Conservation (phyloP, 1,139 yeast species). For the Geotrichum candidum region DNA sequence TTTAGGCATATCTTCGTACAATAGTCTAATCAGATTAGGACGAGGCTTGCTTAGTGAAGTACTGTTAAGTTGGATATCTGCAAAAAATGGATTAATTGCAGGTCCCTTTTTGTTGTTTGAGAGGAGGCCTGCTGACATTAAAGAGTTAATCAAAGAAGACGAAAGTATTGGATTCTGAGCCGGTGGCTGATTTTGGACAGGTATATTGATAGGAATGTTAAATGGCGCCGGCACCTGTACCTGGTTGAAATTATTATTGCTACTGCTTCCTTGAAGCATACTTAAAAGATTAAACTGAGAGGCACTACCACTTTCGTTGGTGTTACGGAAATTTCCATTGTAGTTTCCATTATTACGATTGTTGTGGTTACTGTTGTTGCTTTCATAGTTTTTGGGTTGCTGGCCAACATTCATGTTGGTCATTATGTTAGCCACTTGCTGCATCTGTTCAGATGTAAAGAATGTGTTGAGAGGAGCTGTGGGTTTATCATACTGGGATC, state of each 20-base stretch:
- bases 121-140: slow-evolving; percentile 14
- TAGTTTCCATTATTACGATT: background rate
- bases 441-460: slow-evolving; percentile 7
- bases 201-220: background rate
- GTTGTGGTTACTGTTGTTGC: background rate
- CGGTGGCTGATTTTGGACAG: background rate
- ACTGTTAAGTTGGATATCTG: slow-evolving; percentile 28
- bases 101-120: background rate
- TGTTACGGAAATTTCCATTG: background rate
- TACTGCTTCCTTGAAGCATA: slow-evolving; percentile 1
- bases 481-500: background rate
- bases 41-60: slow-evolving; percentile 31
- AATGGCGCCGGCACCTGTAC: background rate
- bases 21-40: slow-evolving; percentile 31
- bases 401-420: background rate
- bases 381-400: background rate
- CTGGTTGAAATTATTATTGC: background rate
- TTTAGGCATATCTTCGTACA: slow-evolving; percentile 60
- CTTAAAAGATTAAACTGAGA: slow-evolving; percentile 2
- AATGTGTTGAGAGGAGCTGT: background rate
- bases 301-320: background rate
- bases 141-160: slow-evolving; percentile 9
- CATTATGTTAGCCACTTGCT: slow-evolving; percentile 12
- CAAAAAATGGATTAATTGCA: slow-evolving; percentile 8
- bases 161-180: background rate